Evolutionary conservation across 2,329 filamentous ascomycete genomes (phyloP), one percentile per base, ranked within the genome.

Genomic region (Trichoderma hamatum): DNA sequence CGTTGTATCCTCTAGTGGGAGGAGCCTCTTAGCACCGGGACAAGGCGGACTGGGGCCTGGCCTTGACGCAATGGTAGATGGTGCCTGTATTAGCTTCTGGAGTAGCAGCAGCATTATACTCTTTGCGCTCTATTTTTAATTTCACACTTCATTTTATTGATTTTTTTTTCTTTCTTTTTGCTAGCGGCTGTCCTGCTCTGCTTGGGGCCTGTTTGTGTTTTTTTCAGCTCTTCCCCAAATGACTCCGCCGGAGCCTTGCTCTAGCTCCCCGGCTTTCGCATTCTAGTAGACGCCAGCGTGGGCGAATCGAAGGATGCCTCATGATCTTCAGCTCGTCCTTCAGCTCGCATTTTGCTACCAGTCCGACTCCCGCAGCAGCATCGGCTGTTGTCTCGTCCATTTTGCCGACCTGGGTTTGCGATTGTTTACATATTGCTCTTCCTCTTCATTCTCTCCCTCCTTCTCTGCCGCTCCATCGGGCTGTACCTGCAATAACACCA

Each of bases 41-140:
- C 30, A 39, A 51, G 39, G 32, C 14, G 26, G 26, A 52, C 46
- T 49, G 46, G 39, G 46, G 46, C 46, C 43, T 26, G 43, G 36
- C 36, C 13, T 51, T 32, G 6, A 62, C 28, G 59, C 43, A 49
- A 61, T 39, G 36, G 26, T 14, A 49, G 28, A 46, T 49, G 60
- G 60, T 62, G 43, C 60, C 60, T 62, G 60, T 49, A 36, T 62
- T 51, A 62, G 60, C 60, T 62, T 62, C 60, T 62, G 60, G 59
- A 62, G 60, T 34, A 62, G 43, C 43, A 43, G 24, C n/a, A n/a
- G n/a, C n/a, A n/a, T n/a, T n/a, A n/a, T 30, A 19, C 36, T 43
- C 7, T 34, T 34, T 7, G 24, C 14, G 26, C 10, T 52, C 32
- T 51, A 36, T 62, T 39, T 43, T 39, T 39, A 36, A 32, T 34